Percentiles rank a stretch among this genome's conserved stretches.
phyloP scores from a whole-genome alignment of 768 basidiomycete species.

The Lactifluus rugatus region DNA sequence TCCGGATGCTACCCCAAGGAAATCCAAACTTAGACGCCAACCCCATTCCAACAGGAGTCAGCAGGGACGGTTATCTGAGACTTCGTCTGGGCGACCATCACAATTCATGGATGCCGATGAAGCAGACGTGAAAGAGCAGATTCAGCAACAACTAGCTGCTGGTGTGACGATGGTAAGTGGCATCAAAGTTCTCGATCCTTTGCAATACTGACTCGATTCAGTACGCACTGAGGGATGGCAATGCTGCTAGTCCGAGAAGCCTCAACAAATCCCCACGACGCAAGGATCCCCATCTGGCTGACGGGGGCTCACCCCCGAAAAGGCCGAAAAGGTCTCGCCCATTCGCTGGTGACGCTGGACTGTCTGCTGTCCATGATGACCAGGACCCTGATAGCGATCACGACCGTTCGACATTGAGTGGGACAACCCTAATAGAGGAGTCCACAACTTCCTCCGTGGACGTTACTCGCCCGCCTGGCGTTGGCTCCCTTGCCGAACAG shows the following conservation, averaged over 20 bases:
- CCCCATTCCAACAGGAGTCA: slow-evolving; percentile 28
- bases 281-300: slow-evolving; percentile 29
- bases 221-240: slow-evolving; percentile 53
- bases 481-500: slow-evolving; percentile 51
- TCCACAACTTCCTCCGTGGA: slow-evolving; percentile 34
- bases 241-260: slow-evolving; percentile 56
- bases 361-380: slow-evolving; percentile 34
- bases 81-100: slow-evolving; percentile 49
- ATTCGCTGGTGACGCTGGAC: slow-evolving; percentile 28
- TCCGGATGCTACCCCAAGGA: slow-evolving; percentile 47
- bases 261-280: slow-evolving; percentile 60
- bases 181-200: neutral
- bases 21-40: slow-evolving; percentile 36
- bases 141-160: slow-evolving; percentile 73
- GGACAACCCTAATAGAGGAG: slow-evolving; percentile 45
- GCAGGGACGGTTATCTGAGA: slow-evolving; percentile 31
- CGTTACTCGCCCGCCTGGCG: slow-evolving; percentile 28
- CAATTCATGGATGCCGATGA: slow-evolving; percentile 91
- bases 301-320: slow-evolving; percentile 35
- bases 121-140: slow-evolving; percentile 71
- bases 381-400: slow-evolving; percentile 52
- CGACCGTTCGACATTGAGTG: slow-evolving; percentile 35
- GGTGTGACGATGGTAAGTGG: slow-evolving; percentile 58
- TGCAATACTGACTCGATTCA: slow-evolving; percentile 22
- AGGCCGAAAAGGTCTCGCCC: slow-evolving; percentile 31